phyloP scores from a whole-genome alignment of 148 eudicot species.

The Drosera capensis region DNA sequence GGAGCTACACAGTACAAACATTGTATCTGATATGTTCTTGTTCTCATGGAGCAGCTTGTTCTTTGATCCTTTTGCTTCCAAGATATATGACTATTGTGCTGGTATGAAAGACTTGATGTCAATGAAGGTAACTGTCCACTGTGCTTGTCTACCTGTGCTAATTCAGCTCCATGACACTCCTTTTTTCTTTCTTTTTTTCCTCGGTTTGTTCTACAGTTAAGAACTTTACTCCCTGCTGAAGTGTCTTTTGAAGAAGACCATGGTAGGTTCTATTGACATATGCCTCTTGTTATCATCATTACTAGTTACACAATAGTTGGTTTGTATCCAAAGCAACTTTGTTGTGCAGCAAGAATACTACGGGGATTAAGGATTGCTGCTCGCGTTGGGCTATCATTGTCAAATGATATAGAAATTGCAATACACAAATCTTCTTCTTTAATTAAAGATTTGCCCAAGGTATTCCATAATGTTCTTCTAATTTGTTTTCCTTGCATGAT shows the following conservation, averaged over 20 bases:
- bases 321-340: not conserved
- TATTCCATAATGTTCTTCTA: too few species aligned
- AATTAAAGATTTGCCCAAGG: slow-evolving; percentile 39
- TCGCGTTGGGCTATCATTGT: slow-evolving; percentile 64
- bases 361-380: slow-evolving; percentile 93
- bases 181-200: not conserved
- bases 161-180: not conserved
- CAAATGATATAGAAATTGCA: slow-evolving; percentile 63
- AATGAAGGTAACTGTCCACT: slow-evolving; percentile 38
- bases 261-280: slow-evolving; percentile 40
- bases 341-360: slow-evolving; percentile 71
- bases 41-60: slow-evolving; percentile 46
- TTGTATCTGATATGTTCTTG: slow-evolving; percentile 2
- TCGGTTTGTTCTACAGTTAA: slow-evolving; percentile 24
- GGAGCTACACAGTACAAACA: slow-evolving; percentile 3
- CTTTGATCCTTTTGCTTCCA: slow-evolving; percentile 58
- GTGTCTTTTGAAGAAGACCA: slow-evolving; percentile 68
- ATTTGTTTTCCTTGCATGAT: too few species aligned
- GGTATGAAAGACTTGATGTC: slow-evolving; percentile 59
- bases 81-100: slow-evolving; percentile 62
- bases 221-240: slow-evolving; percentile 66
- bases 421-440: slow-evolving; percentile 34
- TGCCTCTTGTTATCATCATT: not conserved
- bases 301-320: too few species aligned
- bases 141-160: too few species aligned